phyloP scores from a whole-genome alignment of 192 early-diverging fungal genomes.

The Linnemannia zychae region DNA sequence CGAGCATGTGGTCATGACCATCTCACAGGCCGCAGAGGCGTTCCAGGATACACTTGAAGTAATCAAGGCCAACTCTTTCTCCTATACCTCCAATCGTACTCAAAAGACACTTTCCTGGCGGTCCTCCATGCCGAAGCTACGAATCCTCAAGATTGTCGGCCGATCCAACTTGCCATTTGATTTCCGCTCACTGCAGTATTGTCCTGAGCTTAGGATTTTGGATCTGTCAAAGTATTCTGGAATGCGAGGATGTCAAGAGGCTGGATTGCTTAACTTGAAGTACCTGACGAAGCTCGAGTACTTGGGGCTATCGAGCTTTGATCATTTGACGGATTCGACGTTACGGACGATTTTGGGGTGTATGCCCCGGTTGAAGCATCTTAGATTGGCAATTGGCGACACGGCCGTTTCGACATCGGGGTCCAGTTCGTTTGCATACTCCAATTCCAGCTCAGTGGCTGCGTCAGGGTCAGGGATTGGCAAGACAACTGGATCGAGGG shows the following conservation, averaged over 20 bases:
- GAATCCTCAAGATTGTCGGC: conserved; percentile 43
- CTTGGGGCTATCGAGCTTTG: conserved; percentile 51
- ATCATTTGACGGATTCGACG: conserved; percentile 49
- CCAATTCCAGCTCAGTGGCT: not conserved
- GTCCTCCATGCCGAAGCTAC: conserved; percentile 27
- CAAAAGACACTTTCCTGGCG: conserved; percentile 26
- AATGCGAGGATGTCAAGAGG: conserved; percentile 39
- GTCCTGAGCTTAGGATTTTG: conserved; percentile 39
- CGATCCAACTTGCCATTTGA: conserved; percentile 53
- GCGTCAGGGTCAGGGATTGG: not conserved
- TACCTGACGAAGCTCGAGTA: conserved; percentile 45
- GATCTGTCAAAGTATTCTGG: conserved; percentile 55
- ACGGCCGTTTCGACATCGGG: conserved; percentile 7
- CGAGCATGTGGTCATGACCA: conserved; percentile 43
- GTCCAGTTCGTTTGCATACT: not conserved
- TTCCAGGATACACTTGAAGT: conserved; percentile 55
- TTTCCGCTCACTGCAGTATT: conserved; percentile 40
- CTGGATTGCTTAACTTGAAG: conserved; percentile 34
- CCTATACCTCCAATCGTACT: conserved; percentile 22
- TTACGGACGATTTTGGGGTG: conserved; percentile 47
- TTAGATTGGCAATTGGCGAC: conserved; percentile 45
- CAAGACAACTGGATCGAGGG: conserved; percentile 6
- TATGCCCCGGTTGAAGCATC: conserved; percentile 45
- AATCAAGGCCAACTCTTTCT: conserved; percentile 51
- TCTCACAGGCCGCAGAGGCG: conserved; percentile 47